Evolutionary conservation across 441 rosid species (phyloP).

Genomic region (Rhodomyrtus psidioides): DNA sequence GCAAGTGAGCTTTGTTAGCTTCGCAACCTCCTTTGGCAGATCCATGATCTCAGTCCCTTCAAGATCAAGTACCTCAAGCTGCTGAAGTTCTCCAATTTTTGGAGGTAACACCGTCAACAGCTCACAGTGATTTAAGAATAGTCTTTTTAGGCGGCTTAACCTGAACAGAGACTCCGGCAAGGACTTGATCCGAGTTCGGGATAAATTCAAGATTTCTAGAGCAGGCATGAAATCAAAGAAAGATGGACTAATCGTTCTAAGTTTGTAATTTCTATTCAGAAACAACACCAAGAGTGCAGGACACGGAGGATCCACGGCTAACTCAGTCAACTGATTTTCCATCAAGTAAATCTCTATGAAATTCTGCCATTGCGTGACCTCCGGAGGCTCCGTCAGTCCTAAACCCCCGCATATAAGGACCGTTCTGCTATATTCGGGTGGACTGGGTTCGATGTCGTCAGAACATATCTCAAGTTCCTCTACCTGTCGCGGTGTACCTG

Average conservation of each 20-base stretch:
- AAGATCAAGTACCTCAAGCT: slow-evolving; percentile 3
- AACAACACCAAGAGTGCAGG: background rate
- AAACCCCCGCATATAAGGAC: background rate
- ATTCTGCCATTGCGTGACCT: slow-evolving; percentile 4
- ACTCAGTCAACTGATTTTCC: background rate
- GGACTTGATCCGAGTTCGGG: slow-evolving; percentile 7
- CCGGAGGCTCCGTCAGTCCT: background rate
- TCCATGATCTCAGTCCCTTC: background rate
- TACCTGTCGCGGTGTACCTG: background rate
- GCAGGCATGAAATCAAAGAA: slow-evolving; percentile 12
- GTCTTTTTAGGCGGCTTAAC: slow-evolving; percentile 1
- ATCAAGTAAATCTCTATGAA: background rate
- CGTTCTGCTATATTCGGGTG: background rate
- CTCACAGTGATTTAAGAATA: slow-evolving; percentile 10
- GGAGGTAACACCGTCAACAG: slow-evolving; percentile 9
- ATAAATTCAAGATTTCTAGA: slow-evolving; percentile 17
- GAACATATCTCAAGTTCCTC: background rate
- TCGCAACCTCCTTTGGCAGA: background rate
- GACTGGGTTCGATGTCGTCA: background rate
- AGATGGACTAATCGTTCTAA: background rate
- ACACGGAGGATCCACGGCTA: slow-evolving; percentile 1
- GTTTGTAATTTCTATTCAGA: slow-evolving; percentile 6
- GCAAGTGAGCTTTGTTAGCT: background rate
- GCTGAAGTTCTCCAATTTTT: background rate
- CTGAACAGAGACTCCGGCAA: slow-evolving; percentile 11